These are phyloP conservation scores for Xylaria sp. DNA, from an alignment of 2,329 filamentous ascomycete species.

Conservation along the genomic window DNA sequence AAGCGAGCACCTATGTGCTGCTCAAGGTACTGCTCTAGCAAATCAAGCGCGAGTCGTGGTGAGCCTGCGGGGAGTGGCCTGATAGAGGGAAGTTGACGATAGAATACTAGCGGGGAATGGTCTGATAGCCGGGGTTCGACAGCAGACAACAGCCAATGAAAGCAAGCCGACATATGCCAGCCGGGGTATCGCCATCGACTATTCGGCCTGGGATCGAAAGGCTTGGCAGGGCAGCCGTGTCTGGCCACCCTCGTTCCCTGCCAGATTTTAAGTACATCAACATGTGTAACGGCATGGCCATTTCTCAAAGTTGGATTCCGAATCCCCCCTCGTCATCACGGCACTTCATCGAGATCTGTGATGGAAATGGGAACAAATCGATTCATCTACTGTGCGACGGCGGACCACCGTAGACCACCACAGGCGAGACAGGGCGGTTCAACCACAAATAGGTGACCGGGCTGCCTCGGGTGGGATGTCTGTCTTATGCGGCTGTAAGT, in stretches of 20 bases:
- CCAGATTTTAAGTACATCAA: conserved; percentile 10
- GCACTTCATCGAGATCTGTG: conserved; percentile 36
- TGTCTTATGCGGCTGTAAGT: not conserved
- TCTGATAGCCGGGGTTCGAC: conserved; percentile 30
- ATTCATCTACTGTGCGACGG: conserved; percentile 14
- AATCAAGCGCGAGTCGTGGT: conserved; percentile 21
- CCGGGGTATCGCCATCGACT: conserved; percentile 46
- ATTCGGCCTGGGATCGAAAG: conserved; percentile 47
- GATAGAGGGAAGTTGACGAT: conserved; percentile 24
- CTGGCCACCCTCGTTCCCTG: conserved; percentile 7
- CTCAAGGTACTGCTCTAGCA: conserved; percentile 9
- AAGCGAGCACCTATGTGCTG: not conserved
- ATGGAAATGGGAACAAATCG: conserved; percentile 37
- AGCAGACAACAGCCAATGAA: conserved; percentile 37
- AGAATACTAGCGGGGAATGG: conserved; percentile 37
- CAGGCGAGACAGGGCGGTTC: not conserved
- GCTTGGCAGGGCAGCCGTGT: conserved; percentile 41
- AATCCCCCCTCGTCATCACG: conserved; percentile 39
- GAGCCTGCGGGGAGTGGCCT: conserved; percentile 34
- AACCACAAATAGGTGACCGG: not conserved
- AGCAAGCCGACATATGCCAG: conserved; percentile 24
- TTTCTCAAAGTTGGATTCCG: conserved; percentile 25
- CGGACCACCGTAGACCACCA: not conserved
- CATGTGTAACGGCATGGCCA: conserved; percentile 15
- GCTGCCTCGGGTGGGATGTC: not conserved